phyloP scores from a whole-genome alignment of 192 early-diverging fungal genomes.

The Backusella sp. region DNA sequence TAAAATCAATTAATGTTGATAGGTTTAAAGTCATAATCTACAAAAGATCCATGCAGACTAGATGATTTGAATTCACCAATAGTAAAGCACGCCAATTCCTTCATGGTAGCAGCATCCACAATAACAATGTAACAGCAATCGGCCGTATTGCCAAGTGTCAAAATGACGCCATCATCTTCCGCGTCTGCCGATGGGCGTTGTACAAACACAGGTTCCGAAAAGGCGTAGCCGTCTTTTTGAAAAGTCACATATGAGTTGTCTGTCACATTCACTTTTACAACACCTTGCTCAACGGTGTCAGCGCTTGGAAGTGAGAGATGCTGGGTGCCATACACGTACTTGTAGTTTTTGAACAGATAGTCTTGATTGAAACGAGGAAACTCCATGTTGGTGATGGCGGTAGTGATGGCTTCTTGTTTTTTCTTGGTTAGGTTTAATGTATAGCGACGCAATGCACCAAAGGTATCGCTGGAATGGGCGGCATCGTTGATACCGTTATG shows the following conservation, averaged over 20 bases:
- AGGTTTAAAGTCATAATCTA: constrained; percentile 13
- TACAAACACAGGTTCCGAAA: constrained; percentile 55
- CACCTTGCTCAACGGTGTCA: not conserved
- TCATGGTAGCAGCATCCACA: constrained; percentile 46
- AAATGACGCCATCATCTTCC: constrained; percentile 60
- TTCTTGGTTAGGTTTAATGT: not conserved
- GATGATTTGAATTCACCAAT: constrained; percentile 21
- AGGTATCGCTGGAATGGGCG: not conserved
- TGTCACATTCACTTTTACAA: not conserved
- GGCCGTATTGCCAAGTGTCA: constrained; percentile 42
- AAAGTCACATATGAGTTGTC: not conserved
- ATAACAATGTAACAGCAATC: constrained; percentile 44
- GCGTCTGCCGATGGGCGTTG: constrained; percentile 34
- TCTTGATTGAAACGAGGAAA: not conserved
- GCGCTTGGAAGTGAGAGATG: not conserved
- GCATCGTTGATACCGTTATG: constrained; percentile 1
- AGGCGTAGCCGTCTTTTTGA: not conserved
- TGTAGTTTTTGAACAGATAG: not conserved
- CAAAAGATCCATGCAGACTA: constrained; percentile 16
- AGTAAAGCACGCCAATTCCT: constrained; percentile 48
- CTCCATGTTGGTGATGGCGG: not conserved
- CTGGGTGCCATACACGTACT: constrained; percentile 1
- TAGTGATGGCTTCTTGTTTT: not conserved
- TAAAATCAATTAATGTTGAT: not conserved
- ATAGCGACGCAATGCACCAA: constrained; percentile 7